Base-by-base conservation (phyloP, 2,329 filamentous ascomycete species). In the Fusarium sulawesiense region DNA sequence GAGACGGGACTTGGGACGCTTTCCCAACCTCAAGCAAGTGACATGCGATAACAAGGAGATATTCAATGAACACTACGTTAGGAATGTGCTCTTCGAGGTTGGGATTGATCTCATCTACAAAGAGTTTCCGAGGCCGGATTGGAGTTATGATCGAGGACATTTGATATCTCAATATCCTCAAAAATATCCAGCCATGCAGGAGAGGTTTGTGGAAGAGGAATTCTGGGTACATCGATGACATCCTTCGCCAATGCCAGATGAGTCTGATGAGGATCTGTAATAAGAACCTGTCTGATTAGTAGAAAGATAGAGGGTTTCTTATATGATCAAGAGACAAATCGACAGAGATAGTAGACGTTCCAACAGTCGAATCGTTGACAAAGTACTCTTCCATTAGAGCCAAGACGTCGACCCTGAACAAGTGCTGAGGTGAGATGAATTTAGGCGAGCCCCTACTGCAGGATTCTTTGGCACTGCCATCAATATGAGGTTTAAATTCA, bases 351-450 rank as follows among this genome's bases (percentile, higher is more conserved):
- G 3, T 11, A 20, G 46, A 23, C 25, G 30, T 10, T 37, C 34
- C 14, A 18, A 37, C 7, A 37, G 10, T 10, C 20, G 7, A 51
- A 16, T 40, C 16, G 10, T 42, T 42, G 13, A 20, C 10, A 21
- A 20, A 18, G 13, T 53, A 41, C 7, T 13, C 18, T 42, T 29
- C 29, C 29, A 30, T 30, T 29, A 20, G 30, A 44, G 30, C 60
- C 50, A 56, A 58, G 50, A 25, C 50, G 9, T 50, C 27, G 14
- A 41, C 29, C 29, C 55, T 16, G 40, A 29, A 50, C 32, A 57
- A 68, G 63, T 32, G 67, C 63, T 65, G 50, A 70, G 55, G 47
- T 68, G 32, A 55, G 47, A 50, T 41, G 47, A 30, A 40, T 34
- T 37, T 30, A 57, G 50, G 42, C 32, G 37, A 32, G 13, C 23